phyloP scores from a whole-genome alignment of 2,329 filamentous ascomycete species.

The Lasiodiplodia sp. region DNA sequence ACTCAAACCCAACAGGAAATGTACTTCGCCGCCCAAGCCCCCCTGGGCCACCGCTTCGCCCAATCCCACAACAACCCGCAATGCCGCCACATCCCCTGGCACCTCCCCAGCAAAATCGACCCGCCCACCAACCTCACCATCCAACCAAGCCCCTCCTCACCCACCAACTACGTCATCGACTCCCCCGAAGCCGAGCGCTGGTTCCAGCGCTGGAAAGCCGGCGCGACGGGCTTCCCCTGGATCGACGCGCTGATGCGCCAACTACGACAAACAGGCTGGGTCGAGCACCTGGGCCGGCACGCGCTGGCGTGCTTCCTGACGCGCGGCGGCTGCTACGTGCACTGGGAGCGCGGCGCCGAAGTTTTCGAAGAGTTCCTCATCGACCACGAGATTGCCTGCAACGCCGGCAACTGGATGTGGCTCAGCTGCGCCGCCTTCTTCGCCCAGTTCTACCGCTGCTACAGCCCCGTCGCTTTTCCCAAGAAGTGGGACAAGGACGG shows the following conservation, averaged over 20 bases:
- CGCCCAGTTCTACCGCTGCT: conserved; percentile 74
- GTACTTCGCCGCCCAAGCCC: conserved; percentile 81
- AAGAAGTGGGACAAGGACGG: conserved; percentile 79
- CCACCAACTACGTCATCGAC: conserved; percentile 70
- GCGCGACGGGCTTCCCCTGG: conserved; percentile 78
- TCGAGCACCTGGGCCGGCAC: conserved; percentile 77
- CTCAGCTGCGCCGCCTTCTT: conserved; percentile 78
- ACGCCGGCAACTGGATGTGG: conserved; percentile 82
- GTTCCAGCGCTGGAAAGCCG: conserved; percentile 73
- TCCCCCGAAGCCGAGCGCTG: conserved; percentile 67
- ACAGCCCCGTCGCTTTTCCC: conserved; percentile 74
- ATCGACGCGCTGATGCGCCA: conserved; percentile 84
- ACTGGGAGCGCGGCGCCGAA: conserved; percentile 80
- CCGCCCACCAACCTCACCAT: conserved; percentile 48
- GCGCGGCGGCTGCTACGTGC: conserved; percentile 77
- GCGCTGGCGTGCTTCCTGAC: conserved; percentile 84
- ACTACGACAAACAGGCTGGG: conserved; percentile 75
- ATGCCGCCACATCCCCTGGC: conserved; percentile 81
- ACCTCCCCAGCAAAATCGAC: conserved; percentile 69
- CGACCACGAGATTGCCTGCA: conserved; percentile 77
- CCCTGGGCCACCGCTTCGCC: conserved; percentile 68
- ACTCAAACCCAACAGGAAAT: conserved; percentile 62
- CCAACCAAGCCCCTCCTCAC: conserved; percentile 58
- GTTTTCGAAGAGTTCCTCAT: conserved; percentile 80
- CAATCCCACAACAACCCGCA: conserved; percentile 71